phyloP scores from a whole-genome alignment of 2,329 filamentous ascomycete species.

The Hymenoscyphus occultus region DNA sequence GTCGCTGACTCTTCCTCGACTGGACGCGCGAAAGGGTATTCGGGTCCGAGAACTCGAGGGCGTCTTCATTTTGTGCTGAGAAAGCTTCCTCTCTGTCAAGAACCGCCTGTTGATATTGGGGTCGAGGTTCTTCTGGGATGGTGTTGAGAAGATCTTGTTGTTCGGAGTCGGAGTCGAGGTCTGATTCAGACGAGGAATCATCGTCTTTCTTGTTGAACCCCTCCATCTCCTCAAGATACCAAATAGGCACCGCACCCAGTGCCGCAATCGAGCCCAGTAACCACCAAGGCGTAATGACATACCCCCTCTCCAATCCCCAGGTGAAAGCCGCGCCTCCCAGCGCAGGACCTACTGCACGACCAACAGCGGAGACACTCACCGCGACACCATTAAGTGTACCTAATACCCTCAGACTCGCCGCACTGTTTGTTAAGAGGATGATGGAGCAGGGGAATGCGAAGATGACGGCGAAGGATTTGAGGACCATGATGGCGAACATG shows the following conservation, averaged over 20 bases:
- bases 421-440: slow-evolving; percentile 87
- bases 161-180: slow-evolving; percentile 38
- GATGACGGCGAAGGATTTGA: slow-evolving; percentile 74
- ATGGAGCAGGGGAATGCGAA: slow-evolving; percentile 87
- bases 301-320: slow-evolving; percentile 71
- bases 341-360: slow-evolving; percentile 75
- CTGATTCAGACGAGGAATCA: slow-evolving; percentile 14
- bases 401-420: slow-evolving; percentile 69
- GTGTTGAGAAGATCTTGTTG: slow-evolving; percentile 20
- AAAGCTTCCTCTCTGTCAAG: slow-evolving; percentile 23
- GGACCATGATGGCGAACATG: slow-evolving; percentile 66
- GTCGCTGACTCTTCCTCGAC: slow-evolving; percentile 8
- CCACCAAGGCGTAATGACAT: slow-evolving; percentile 80
- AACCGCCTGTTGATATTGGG: slow-evolving; percentile 9
- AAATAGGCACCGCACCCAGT: slow-evolving; percentile 68
- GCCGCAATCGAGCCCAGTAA: slow-evolving; percentile 62
- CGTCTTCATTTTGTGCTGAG: slow-evolving; percentile 26
- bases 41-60: slow-evolving; percentile 23
- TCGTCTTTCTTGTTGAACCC: slow-evolving; percentile 49
- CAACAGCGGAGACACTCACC: slow-evolving; percentile 77
- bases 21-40: slow-evolving; percentile 11
- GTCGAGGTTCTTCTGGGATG: slow-evolving; percentile 18
- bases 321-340: slow-evolving; percentile 70
- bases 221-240: slow-evolving; percentile 70
- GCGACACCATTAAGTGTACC: slow-evolving; percentile 91